Base-by-base conservation (phyloP, 2,329 filamentous ascomycete species). In the Plectosphaerella sp. region DNA sequence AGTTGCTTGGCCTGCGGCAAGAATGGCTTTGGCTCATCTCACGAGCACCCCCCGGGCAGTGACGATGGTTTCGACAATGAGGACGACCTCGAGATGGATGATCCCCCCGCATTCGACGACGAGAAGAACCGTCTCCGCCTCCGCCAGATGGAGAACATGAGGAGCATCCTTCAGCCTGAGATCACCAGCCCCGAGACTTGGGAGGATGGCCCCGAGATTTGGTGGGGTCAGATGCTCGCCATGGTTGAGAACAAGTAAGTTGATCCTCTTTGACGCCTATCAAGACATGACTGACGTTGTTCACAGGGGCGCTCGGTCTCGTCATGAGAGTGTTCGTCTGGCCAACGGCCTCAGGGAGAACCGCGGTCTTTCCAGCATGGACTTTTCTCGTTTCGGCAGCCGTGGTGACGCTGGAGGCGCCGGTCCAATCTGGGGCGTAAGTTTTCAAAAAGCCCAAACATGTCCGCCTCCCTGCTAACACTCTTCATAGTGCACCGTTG, bases 371-470 rank as follows among this genome's bases (percentile, higher is more conserved):
- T 54, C 52, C 2, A 51, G 49, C 12, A 50, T 50, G 36, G 18
- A 14, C 39, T 49, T 42, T 10, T 47, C 41, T 3, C 45, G 36
- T 11, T 53, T 50, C 15, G 28, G 10, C 9, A 20, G 24, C 2
- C 39, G 24, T 4, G 35, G 42, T 11, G 33, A 48, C 37, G 47
- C 50, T 3, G 52, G 52, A 22, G 52, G 52, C 14, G 51, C 50
- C 1, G 52, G 52, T 1, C 52, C 52, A 0, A 4, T 54, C 22
- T 54, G 49, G 49, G 52, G 52, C 5, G 52, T 33, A 12, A 33
- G 37, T 39, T 4, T 39, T 7, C 14, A 15, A 14, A 41, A n/a
- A 41, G 37, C 14, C 37, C 37, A n/a, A 4, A 41, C 37, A 41
- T 11, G 5, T 41, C n/a, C 3, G 8, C 8, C 8, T 33, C 28